Evolutionary conservation across 1,284 basidiomycete genomes (phyloP).

Genomic region (Tilletia indica): DNA sequence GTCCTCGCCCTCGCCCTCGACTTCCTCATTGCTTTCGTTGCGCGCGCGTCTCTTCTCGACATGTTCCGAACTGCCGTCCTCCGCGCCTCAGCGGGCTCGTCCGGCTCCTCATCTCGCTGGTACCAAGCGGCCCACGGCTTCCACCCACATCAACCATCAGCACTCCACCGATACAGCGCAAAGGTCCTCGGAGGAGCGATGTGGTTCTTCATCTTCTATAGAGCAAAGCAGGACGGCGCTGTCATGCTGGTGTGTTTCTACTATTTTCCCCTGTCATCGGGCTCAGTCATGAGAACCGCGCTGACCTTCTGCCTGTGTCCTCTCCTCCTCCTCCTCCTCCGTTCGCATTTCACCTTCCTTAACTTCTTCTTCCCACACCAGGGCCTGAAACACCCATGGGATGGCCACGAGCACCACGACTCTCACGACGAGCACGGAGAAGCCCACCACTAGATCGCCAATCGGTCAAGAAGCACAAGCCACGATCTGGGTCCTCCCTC

Average conservation of each 20-base stretch:
- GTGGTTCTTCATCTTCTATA: constrained; percentile 56
- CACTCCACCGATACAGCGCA: constrained; percentile 47
- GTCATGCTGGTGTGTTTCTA: constrained; percentile 48
- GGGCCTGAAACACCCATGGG: constrained; percentile 52
- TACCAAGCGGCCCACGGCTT: constrained; percentile 48
- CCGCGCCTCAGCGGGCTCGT: not conserved
- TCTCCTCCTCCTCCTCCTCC: not conserved
- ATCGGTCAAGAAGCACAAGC: too few species aligned
- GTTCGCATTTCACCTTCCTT: not conserved
- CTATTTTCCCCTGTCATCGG: too few species aligned
- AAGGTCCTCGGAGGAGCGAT: constrained; percentile 52
- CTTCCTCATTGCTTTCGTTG: too few species aligned
- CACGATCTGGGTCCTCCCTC: too few species aligned
- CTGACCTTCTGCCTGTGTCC: not conserved
- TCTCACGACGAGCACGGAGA: constrained; percentile 40
- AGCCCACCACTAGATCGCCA: constrained; percentile 4
- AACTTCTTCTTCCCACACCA: constrained; percentile 17
- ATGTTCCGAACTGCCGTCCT: constrained; percentile 1
- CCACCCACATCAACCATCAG: constrained; percentile 48
- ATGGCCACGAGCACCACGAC: constrained; percentile 30
- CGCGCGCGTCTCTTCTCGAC: not conserved
- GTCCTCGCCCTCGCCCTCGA: not conserved
- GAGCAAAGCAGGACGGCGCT: constrained; percentile 53
- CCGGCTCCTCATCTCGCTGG: constrained; percentile 28
- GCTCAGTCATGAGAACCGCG: too few species aligned